Evolutionary conservation across 768 basidiomycete genomes (phyloP).

Genomic region (Hygrocybe coccinea): DNA sequence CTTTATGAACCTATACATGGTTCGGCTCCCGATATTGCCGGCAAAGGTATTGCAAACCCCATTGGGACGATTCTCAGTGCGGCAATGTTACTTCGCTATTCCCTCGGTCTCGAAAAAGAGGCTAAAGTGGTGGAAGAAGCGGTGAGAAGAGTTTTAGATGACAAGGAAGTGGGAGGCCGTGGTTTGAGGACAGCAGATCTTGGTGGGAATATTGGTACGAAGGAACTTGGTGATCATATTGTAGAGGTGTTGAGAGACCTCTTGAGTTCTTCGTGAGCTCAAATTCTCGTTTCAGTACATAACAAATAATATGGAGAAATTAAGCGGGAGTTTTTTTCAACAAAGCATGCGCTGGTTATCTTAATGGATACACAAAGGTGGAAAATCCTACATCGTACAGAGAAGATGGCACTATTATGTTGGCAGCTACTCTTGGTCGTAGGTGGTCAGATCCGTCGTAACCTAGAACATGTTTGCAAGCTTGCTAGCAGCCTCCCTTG

Average conservation of each 20-base stretch:
- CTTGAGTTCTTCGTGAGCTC: not conserved
- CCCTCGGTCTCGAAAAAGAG: slow-evolving; percentile 80
- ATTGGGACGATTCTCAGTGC: slow-evolving; percentile 93
- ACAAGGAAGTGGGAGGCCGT: slow-evolving; percentile 58
- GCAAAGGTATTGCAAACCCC: slow-evolving; percentile 88
- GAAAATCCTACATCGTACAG: too few species aligned
- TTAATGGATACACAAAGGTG: not conserved
- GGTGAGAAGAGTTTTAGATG: slow-evolving; percentile 86
- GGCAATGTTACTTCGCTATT: slow-evolving; percentile 91
- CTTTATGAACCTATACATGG: slow-evolving; percentile 98
- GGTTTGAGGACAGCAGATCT: slow-evolving; percentile 84
- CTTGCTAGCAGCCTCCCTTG: slow-evolving; percentile 82
- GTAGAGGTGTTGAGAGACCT: slow-evolving; percentile 63
- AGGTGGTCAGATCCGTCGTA: too few species aligned
- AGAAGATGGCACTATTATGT: too few species aligned
- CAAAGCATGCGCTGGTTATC: not conserved
- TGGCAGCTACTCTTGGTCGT: not conserved
- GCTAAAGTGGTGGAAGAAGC: slow-evolving; percentile 84
- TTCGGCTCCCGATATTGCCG: slow-evolving; percentile 94
- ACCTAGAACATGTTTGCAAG: slow-evolving; percentile 81
- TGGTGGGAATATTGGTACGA: slow-evolving; percentile 71
- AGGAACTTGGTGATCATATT: slow-evolving; percentile 79
- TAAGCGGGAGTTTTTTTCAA: too few species aligned
- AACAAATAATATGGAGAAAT: not conserved
- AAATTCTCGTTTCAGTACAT: not conserved